Evolutionary conservation across 2,329 filamentous ascomycete species (phyloP).

Genomic region (Apiospora sp.): DNA sequence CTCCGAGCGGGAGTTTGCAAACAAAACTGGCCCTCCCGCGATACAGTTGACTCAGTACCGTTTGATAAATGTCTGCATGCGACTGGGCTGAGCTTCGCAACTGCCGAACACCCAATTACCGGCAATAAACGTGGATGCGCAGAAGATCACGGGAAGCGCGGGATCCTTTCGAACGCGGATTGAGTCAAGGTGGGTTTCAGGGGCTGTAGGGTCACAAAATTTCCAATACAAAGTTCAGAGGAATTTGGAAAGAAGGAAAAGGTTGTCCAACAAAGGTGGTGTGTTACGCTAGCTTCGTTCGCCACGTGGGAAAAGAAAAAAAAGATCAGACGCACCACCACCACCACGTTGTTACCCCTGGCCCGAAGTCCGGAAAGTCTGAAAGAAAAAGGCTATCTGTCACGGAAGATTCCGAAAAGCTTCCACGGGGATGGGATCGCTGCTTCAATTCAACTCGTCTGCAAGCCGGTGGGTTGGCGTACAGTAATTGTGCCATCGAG

Average conservation of each 20-base stretch:
- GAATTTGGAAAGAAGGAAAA: background rate
- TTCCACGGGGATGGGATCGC: background rate
- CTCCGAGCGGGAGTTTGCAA: background rate
- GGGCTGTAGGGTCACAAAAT: background rate
- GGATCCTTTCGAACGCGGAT: background rate
- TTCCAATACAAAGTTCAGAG: background rate
- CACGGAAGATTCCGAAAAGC: conserved; percentile 12
- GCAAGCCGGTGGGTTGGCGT: background rate
- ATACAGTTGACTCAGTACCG: background rate
- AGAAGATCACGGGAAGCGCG: background rate
- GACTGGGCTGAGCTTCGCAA: background rate
- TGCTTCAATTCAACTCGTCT: background rate
- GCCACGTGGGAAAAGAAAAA: background rate
- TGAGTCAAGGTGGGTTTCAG: conserved; percentile 8
- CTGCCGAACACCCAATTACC: background rate
- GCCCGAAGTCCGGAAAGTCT: background rate
- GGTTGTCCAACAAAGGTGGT: background rate
- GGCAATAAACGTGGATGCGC: background rate
- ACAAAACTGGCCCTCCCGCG: background rate
- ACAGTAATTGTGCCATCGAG: background rate
- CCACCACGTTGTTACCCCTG: background rate
- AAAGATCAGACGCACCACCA: too few relatives aligned
- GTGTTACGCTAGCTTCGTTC: background rate
- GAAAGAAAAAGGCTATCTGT: background rate
- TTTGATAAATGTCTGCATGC: background rate